Base-by-base conservation (phyloP, 768 basidiomycete species). In the Mycena galericulata region DNA sequence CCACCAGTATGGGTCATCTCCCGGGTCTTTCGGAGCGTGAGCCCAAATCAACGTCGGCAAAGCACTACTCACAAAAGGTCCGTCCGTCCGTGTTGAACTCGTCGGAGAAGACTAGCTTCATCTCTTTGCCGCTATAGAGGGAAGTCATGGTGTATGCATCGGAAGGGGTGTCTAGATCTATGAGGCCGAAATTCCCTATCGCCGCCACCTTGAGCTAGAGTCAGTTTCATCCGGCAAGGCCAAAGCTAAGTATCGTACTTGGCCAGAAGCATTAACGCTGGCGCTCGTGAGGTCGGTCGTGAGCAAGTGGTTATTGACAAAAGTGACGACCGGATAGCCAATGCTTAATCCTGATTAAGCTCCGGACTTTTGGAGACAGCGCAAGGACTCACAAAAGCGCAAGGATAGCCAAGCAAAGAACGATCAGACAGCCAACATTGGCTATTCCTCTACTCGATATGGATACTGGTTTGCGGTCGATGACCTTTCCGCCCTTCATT, bases 31-130 rank as follows among this genome's bases (percentile, higher is more conserved):
- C n/a, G 7, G 22, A 6, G 7, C 36, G 32, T 8, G 53, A 4
- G 6, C 4, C 29, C 14, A 7, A 20, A 24, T n/a, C 20, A 20
- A 41, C 26, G 36, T 5, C 22, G 38, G 32, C 38, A 18, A 11
- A 22, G 30, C 4, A 54, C 53, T 18, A 14, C n/a, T 34, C 45
- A 54, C 91, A 94, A 77, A 96, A 96, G 0, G 91, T 88, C 43
- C 95, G 88, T n/a, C 92, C 92, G 10, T 92, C 90, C 6, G 81
- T 82, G 67, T 97, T 90, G 79, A 97, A 97, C 78, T 97, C 96
- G 78, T 97, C 96, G 3, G 65, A 67, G 78, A 96, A 97, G 5
- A 96, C 90, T 17, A 97, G 85, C 62, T 90, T 88, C 79, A 90
- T 72, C 69, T 85, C 79, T 61, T 86, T 78, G 11, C 82, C 80